A percentile compares a stretch with the other conserved stretches of the same genome.
These are phyloP conservation scores for Fusarium beomiforme DNA, from an alignment of 2,329 filamentous ascomycete genomes.

Conservation along the genomic window DNA sequence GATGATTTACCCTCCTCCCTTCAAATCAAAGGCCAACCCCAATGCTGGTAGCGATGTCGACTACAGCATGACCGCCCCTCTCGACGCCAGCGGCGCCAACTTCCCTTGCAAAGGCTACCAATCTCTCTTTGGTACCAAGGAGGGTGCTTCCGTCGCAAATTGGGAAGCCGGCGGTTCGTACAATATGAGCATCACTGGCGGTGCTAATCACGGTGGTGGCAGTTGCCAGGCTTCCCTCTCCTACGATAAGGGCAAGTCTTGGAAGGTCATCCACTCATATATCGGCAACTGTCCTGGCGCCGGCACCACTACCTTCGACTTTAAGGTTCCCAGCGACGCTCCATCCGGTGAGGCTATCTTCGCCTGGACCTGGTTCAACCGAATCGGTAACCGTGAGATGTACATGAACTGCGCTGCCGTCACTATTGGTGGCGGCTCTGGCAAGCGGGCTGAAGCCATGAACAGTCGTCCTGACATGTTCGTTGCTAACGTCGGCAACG, in stretches of 20 bases:
- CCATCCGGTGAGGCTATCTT: conserved; percentile 71
- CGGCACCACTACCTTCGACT: conserved; percentile 65
- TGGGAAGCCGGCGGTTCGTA: conserved; percentile 71
- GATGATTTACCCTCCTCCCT: conserved; percentile 62
- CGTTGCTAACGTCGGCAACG: conserved; percentile 72
- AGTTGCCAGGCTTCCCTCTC: conserved; percentile 81
- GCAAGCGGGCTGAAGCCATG: conserved; percentile 55
- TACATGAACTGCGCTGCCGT: conserved; percentile 88
- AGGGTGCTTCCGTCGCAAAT: conserved; percentile 64
- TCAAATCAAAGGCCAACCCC: conserved; percentile 64
- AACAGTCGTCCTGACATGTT: conserved; percentile 73
- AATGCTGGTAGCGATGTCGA: conserved; percentile 63
- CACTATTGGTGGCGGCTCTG: conserved; percentile 60
- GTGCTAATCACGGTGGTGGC: conserved; percentile 73
- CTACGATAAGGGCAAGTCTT: conserved; percentile 75
- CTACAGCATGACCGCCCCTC: conserved; percentile 77
- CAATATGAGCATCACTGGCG: conserved; percentile 71
- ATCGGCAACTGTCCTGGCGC: conserved; percentile 63
- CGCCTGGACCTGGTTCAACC: conserved; percentile 83
- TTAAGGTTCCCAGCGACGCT: conserved; percentile 72
- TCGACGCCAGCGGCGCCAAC: conserved; percentile 68
- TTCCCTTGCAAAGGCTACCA: conserved; percentile 80
- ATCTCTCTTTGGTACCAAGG: conserved; percentile 57
- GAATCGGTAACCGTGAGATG: conserved; percentile 81
- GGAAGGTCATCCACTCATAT: conserved; percentile 72